Evolutionary conservation across 495 filamentous ascomycete genomes (phyloP), one percentile per base, ranked within the genome.

Genomic region (Penicillium subrubescens): DNA sequence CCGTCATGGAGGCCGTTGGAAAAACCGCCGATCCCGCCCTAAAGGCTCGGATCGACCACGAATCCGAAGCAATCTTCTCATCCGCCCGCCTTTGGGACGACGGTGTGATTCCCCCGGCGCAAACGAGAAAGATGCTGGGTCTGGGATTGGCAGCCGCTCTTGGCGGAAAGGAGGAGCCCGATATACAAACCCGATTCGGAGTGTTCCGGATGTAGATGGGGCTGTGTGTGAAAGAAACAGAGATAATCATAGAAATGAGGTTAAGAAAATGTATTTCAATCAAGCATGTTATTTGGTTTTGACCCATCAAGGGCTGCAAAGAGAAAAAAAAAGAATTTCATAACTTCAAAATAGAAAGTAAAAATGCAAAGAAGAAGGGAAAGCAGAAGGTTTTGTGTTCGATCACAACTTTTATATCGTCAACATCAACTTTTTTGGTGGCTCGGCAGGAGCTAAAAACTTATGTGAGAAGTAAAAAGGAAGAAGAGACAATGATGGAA

Each of bases 81-180:
- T 90, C 87, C 41, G 95, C 95, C 19, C 86, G 96, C 59, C 72
- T 99, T 64, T 99, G 95, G 95, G 94, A 99, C 73, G 95, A 99
- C 72, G 95, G 95, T 3, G 86, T 99, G 4, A 97, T 98, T 62
- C 91, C 91, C 0, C 95, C 95, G 0, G 86, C 88, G 56, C 92
- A 98, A 71, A 98, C 95, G 46, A 83, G 95, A 75, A 79, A 82
- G 41, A 90, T 96, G 62, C 78, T 99, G 15, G 95, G 93, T 0
- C 72, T 98, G 65, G 92, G 92, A 2, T 77, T 99, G 76, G 83
- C 84, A 67, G 92, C 91, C 69, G 92, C 93, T 21, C 73, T 93
- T 69, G 86, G 89, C 21, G 91, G 92, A 14, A 82, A 82, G 69
- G 81, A 82, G 48, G 79, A 87, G 61, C 68, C 79, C 53, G 84